phyloP scores from a whole-genome alignment of 768 basidiomycete genomes.

The Suillus hirtellus region DNA sequence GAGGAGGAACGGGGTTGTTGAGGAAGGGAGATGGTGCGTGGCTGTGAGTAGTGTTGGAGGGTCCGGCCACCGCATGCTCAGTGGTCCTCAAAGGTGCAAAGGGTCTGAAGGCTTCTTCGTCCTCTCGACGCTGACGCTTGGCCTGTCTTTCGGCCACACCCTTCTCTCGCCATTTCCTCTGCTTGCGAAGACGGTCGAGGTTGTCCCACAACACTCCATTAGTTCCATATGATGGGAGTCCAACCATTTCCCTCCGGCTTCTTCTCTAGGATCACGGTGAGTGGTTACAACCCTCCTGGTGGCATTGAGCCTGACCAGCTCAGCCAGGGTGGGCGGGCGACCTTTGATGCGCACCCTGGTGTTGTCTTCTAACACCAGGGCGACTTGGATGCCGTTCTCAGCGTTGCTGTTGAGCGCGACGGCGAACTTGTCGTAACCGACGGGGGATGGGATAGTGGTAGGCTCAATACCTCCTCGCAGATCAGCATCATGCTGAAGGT shows the following conservation, averaged over 20 bases:
- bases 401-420: not conserved
- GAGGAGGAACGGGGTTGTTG: too few relatives aligned
- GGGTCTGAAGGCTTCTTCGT: fast-evolving
- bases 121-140: not conserved
- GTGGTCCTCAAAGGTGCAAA: not conserved
- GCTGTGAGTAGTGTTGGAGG: not conserved
- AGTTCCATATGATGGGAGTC: not conserved
- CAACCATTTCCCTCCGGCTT: not conserved
- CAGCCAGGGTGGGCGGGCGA: not conserved
- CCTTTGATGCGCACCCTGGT: not conserved
- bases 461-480: not conserved
- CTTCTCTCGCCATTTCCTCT: not conserved
- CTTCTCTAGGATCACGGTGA: not conserved
- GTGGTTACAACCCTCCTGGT: too few relatives aligned
- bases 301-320: not conserved
- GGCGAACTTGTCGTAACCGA: not conserved
- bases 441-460: not conserved
- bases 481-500: not conserved
- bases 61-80: not conserved
- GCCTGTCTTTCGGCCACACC: not conserved
- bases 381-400: not conserved
- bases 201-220: not conserved
- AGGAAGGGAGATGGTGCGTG: too few relatives aligned
- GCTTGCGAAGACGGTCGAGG: not conserved
- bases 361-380: not conserved